Evolutionary conservation across 257 asterid species (phyloP).

Genomic region (Petrea volubilis): DNA sequence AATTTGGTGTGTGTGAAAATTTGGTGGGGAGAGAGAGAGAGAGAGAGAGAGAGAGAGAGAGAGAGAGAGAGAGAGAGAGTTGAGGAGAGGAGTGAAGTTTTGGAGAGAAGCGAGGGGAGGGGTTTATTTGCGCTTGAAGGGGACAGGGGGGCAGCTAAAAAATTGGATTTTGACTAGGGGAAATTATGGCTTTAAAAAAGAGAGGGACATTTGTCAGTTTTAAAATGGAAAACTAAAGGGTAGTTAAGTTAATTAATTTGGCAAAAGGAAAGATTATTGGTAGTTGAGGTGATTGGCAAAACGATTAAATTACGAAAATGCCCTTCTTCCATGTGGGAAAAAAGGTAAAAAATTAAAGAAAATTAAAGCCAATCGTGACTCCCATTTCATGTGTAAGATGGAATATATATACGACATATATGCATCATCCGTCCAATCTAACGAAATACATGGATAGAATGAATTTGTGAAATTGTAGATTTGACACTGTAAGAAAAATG

Average conservation of each 20-base stretch:
- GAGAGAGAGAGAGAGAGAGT: conserved; percentile 36
- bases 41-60: conserved; percentile 39
- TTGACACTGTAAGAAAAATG: too few species aligned
- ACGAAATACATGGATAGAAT: too few species aligned
- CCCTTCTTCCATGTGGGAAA: background rate
- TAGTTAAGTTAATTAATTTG: background rate
- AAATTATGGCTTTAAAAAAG: conserved; percentile 57
- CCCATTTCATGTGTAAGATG: too few species aligned
- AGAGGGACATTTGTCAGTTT: conserved; percentile 24
- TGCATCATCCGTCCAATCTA: too few species aligned
- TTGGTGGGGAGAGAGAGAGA: conserved; percentile 25
- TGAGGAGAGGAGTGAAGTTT: conserved; percentile 29
- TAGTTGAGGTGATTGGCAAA: too few species aligned
- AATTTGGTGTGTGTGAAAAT: conserved; percentile 26
- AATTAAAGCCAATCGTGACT: too few species aligned
- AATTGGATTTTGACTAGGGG: conserved; percentile 66
- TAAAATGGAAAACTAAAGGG: conserved; percentile 6
- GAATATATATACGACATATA: too few species aligned
- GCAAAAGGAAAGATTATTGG: background rate
- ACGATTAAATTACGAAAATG: background rate
- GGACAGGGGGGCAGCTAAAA: conserved; percentile 54
- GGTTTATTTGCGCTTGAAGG: conserved; percentile 77
- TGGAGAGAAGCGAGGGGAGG: conserved; percentile 56
- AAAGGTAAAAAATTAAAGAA: too few species aligned
- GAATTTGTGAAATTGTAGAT: too few species aligned